These are phyloP conservation scores for Fusarium piperis DNA, from an alignment of 2,329 filamentous ascomycete genomes.

Conservation along the genomic window DNA sequence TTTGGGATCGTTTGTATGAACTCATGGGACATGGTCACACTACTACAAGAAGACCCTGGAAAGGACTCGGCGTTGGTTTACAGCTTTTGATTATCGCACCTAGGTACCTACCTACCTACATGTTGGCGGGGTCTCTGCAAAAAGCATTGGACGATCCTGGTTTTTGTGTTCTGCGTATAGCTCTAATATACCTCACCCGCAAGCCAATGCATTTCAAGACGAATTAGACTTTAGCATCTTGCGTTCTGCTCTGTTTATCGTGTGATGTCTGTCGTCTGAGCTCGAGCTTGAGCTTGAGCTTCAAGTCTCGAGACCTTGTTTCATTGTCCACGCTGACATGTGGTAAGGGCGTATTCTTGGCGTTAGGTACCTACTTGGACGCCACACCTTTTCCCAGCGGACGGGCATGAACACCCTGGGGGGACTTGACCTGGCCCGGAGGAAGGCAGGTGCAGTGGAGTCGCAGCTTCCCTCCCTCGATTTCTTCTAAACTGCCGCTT, in stretches of 20 bases:
- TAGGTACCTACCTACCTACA: conserved; percentile 29
- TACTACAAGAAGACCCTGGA: conserved; percentile 30
- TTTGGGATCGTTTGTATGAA: conserved; percentile 36
- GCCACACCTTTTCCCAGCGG: conserved; percentile 21
- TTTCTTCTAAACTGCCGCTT: not conserved
- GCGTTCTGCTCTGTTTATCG: not conserved
- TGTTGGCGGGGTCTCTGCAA: conserved; percentile 36
- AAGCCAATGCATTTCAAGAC: conserved; percentile 28
- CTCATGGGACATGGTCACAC: conserved; percentile 39
- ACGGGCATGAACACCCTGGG: conserved; percentile 20
- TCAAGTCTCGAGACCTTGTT: not conserved
- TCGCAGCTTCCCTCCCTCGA: not conserved
- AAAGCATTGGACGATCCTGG: conserved; percentile 40
- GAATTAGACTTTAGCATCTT: not conserved
- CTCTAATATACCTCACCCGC: conserved; percentile 35
- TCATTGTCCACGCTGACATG: not conserved
- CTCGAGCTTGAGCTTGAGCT: not conserved
- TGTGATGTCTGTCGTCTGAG: not conserved
- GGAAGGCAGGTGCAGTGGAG: not conserved
- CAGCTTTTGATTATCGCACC: conserved; percentile 32
- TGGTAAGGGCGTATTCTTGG: conserved; percentile 17
- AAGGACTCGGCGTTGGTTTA: conserved; percentile 40
- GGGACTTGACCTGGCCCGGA: not conserved
- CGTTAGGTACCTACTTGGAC: not conserved
- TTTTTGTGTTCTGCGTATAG: conserved; percentile 25